Evolutionary conservation across 768 basidiomycete genomes (phyloP).

Genomic region (Mycena crocata): DNA sequence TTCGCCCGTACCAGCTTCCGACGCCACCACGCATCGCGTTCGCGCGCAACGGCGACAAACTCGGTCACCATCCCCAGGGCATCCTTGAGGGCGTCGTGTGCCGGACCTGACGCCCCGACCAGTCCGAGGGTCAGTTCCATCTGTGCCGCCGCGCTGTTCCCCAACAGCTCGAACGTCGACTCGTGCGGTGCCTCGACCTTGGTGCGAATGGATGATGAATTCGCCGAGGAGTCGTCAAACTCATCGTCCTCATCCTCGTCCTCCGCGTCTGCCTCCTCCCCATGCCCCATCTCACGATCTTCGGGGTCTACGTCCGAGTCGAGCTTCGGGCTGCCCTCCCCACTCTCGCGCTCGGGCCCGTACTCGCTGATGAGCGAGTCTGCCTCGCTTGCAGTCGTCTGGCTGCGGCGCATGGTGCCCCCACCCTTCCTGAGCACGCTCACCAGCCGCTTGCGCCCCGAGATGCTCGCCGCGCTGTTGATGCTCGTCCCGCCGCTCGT

Average conservation of each 20-base stretch:
- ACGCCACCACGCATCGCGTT: slow-evolving; percentile 87
- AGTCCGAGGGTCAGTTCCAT: slow-evolving; percentile 81
- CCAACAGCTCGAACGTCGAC: slow-evolving; percentile 70
- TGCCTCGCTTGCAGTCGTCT: slow-evolving; percentile 10
- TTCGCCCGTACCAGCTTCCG: slow-evolving; percentile 73
- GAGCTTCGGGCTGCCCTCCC: slow-evolving; percentile 39
- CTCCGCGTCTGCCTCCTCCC: slow-evolving; percentile 33
- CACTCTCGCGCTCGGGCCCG: slow-evolving; percentile 11
- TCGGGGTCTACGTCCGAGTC: slow-evolving; percentile 37
- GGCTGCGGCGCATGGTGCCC: background rate
- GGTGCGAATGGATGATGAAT: slow-evolving; percentile 49
- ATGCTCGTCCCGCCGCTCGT: slow-evolving; percentile 16
- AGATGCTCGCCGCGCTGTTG: slow-evolving; percentile 18
- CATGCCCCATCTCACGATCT: slow-evolving; percentile 35
- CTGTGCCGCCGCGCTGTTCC: slow-evolving; percentile 78
- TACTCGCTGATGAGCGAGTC: slow-evolving; percentile 26
- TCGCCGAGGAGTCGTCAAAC: slow-evolving; percentile 54
- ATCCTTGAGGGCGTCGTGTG: slow-evolving; percentile 68
- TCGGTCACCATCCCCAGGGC: slow-evolving; percentile 70
- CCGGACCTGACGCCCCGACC: slow-evolving; percentile 38
- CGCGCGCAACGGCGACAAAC: slow-evolving; percentile 75
- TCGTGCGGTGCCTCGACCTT: slow-evolving; percentile 66
- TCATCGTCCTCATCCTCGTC: slow-evolving; percentile 42
- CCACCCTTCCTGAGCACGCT: slow-evolving; percentile 27
- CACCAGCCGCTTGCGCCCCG: slow-evolving; percentile 26